Base-by-base conservation (phyloP, 257 asterid species). In the Avicennia marina region DNA sequence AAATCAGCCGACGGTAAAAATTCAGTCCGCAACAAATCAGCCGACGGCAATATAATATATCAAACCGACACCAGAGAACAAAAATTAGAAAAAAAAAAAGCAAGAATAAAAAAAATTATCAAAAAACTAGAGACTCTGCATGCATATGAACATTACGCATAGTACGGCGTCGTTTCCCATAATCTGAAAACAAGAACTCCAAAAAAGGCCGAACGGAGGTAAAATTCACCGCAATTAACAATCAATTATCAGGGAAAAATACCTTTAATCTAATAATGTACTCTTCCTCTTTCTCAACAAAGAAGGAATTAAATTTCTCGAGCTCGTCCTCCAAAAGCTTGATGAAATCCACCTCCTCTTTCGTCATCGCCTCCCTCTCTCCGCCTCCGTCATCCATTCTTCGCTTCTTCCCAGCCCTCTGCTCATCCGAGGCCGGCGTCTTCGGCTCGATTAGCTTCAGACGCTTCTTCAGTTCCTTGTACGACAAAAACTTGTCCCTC, bases 241-340 rank as follows among this genome's bases (percentile, higher is more conserved):
- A 32, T 7, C 10, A 13, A 47, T 4, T 1, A 34, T n/a, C 15
- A 1, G 45, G 10, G 13, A 12, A 27, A 38, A 39, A 26, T 71
- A 84, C 93, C 95, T 90, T 90, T 53, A 90, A 78, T 73, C 81
- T 64, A 60, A 90, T 90, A 58, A 90, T 86, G 51, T 78, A 86
- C 47, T 90, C 95, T 74, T 90, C 97, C 69, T 90, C 97, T 26
- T 86, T 76, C 82, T 90, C 97, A 20, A 82, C 88, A 32, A 90
- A 90, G 71, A 90, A 90, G 1, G 89, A 47, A 63, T 90, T 90
- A 34, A 90, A 90, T 66, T 90, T 90, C 90, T 90, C 95, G 4
- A 90, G 79, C 79, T 90, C 97, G 56, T 77, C 94, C 79, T 90
- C 97, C 78, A 90, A 67, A 50, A 90, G 75, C 69, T 53, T 69